Evolutionary conservation across 2,329 filamentous ascomycete species (phyloP), one percentile per base, ranked within the genome.

Genomic region (Coleophoma eucalyptorum): DNA sequence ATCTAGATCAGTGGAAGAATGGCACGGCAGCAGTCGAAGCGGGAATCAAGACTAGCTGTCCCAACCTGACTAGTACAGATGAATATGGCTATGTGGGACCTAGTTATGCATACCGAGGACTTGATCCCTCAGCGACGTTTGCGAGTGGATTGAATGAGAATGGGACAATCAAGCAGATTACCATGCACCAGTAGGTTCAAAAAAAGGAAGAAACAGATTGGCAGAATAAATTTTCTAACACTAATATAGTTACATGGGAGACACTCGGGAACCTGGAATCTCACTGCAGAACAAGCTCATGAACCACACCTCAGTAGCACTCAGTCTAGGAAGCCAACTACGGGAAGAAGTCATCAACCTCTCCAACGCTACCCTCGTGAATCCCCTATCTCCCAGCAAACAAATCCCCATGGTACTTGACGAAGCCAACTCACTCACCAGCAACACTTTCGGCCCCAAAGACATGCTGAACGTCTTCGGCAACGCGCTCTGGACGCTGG

Each of bases 281-380:
- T 86, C 82, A 0, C 74, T 86, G 0, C 78, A 81, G 61, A 72
- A 72, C n/a, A 85, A 81, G 0, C 71, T 87, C 3, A 78, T 86
- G 76, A 86, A 86, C 68, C 82, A 86, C 66, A 77, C 74, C n/a
- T 70, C 69, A 49, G 42, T 44, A 32, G 42, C n/a, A 10, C 19
- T 4, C 19, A 44, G 19, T 5, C 20, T 44, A 8, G 26, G 20
- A 20, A 26, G 19, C 8, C 42, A 44, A 31, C 42, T 44, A 4
- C 19, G 26, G n/a, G 12, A 44, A 16, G 42, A 44, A 32, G 12
- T 15, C n/a, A 44, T 44, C 21, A 31, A 21, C 42, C 42, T 44
- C 42, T 44, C 42, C 19, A 44, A 50, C 18, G 42, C 42, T 7
- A 26, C 42, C 10, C 42, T 44, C 4, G 42, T 44, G n/a, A 26